These are phyloP conservation scores for Tolypocladium paradoxum DNA, from an alignment of 2,329 filamentous ascomycete genomes.

Conservation along the genomic window DNA sequence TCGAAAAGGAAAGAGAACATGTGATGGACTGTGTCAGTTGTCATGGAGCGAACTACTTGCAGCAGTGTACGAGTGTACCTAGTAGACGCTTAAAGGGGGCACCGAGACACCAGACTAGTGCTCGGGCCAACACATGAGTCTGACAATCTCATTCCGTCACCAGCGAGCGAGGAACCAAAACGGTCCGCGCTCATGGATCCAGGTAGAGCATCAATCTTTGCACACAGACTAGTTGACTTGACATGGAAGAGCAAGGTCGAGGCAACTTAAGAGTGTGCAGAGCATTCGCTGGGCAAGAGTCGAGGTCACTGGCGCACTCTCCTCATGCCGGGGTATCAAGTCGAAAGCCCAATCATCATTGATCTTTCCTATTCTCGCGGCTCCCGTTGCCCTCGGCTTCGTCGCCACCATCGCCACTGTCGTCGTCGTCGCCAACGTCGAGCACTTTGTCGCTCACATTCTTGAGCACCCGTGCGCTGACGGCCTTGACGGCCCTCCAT, in stretches of 20 bases:
- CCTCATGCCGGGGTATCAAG: neutral
- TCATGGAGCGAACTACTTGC: conserved; percentile 15
- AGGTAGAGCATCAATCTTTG: conserved; percentile 56
- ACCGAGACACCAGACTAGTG: conserved; percentile 17
- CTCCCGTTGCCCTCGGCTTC: conserved; percentile 35
- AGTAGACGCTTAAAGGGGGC: conserved; percentile 22
- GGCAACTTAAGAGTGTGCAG: conserved; percentile 98
- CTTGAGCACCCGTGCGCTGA: conserved; percentile 64
- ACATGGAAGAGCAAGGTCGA: conserved; percentile 63
- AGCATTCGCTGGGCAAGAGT: conserved; percentile 4
- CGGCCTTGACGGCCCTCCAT: conserved; percentile 69
- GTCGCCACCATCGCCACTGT: conserved; percentile 43
- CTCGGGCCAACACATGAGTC: conserved; percentile 10
- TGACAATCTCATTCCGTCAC: conserved; percentile 20
- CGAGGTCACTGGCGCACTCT: neutral
- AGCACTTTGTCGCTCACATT: conserved; percentile 69
- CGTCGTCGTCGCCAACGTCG: conserved; percentile 59
- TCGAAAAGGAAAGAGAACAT: neutral
- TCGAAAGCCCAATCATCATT: conserved; percentile 11
- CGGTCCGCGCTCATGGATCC: conserved; percentile 32
- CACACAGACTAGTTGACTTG: conserved; percentile 96
- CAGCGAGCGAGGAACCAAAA: conserved; percentile 34
- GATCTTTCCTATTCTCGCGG: conserved; percentile 24
- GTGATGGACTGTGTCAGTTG: conserved; percentile 18
- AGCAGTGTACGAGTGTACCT: conserved; percentile 20